Percentiles rank a stretch among this genome's conserved stretches.
phyloP scores from a whole-genome alignment of 2,329 filamentous ascomycete species.

The Phialophora expanda region DNA sequence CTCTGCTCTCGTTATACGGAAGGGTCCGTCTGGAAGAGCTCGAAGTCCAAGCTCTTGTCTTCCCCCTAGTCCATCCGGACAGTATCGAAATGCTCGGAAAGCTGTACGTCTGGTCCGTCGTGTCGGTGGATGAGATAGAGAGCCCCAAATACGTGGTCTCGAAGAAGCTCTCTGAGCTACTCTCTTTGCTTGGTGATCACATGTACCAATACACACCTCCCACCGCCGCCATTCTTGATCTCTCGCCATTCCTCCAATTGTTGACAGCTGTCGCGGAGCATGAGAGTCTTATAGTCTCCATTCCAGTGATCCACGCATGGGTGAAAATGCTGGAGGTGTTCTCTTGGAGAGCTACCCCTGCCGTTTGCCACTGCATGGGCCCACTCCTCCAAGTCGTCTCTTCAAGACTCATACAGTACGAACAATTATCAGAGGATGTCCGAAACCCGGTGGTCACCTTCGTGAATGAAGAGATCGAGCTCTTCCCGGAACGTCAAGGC shows the following conservation, averaged over 20 bases:
- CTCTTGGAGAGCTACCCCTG: constrained; percentile 69
- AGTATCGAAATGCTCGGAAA: constrained; percentile 73
- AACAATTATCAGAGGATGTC: constrained; percentile 80
- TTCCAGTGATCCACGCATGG: constrained; percentile 90
- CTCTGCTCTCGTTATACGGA: constrained; percentile 80
- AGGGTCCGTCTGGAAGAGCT: constrained; percentile 75
- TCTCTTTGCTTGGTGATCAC: constrained; percentile 83
- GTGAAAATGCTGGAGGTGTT: constrained; percentile 77
- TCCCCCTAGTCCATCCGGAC: constrained; percentile 75
- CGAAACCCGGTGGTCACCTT: constrained; percentile 80
- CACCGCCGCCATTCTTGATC: constrained; percentile 68
- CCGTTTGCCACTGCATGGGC: constrained; percentile 67
- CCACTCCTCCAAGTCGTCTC: constrained; percentile 82
- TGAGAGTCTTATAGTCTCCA: constrained; percentile 88
- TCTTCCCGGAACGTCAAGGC: constrained; percentile 87
- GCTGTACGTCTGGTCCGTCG: constrained; percentile 78
- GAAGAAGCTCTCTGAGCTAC: constrained; percentile 92
- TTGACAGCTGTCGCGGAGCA: constrained; percentile 79
- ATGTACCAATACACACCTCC: constrained; percentile 76
- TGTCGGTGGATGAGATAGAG: constrained; percentile 81
- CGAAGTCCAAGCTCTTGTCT: constrained; percentile 78
- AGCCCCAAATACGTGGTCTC: constrained; percentile 89
- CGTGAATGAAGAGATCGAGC: constrained; percentile 92
- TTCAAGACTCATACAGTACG: constrained; percentile 82
- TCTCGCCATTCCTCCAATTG: constrained; percentile 77